These are phyloP conservation scores for Citrullus colocynthis DNA, from an alignment of 306 rosid species.

Conservation along the genomic window DNA sequence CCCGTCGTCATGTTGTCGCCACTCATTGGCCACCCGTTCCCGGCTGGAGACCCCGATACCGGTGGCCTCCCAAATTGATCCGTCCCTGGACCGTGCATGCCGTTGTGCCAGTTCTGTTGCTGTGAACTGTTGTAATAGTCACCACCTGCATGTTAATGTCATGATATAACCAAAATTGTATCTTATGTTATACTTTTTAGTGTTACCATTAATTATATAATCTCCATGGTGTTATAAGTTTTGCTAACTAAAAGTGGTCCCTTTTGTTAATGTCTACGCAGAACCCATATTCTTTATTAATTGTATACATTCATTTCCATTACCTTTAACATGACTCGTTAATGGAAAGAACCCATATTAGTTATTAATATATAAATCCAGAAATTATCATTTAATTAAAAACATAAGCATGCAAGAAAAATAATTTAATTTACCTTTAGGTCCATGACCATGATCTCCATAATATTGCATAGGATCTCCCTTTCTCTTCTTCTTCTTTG, in stretches of 20 bases:
- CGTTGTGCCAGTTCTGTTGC: conserved; percentile 20
- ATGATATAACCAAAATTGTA: not conserved
- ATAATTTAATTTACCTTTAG: conserved; percentile 28
- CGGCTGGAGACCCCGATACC: conserved; percentile 9
- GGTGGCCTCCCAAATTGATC: conserved; percentile 44
- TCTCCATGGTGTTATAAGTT: too few species aligned
- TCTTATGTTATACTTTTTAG: not conserved
- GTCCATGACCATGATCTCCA: conserved; percentile 34
- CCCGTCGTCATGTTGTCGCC: conserved; percentile 32
- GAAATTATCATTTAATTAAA: too few species aligned
- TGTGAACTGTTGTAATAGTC: conserved; percentile 28
- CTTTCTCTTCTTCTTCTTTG: conserved; percentile 41
- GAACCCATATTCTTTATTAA: too few species aligned
- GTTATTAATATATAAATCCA: too few species aligned
- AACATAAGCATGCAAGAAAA: not conserved
- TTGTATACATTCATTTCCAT: too few species aligned
- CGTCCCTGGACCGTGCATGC: conserved; percentile 18
- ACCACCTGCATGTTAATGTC: conserved; percentile 11
- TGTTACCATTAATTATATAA: too few species aligned
- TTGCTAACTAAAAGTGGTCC: too few species aligned
- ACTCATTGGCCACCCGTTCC: conserved; percentile 27
- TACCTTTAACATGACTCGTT: too few species aligned
- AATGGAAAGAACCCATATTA: too few species aligned
- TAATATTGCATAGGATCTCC: conserved; percentile 26
- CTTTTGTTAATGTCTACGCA: too few species aligned